phyloP scores from a whole-genome alignment of 2,329 filamentous ascomycete genomes.

The Bipolaris cookei region DNA sequence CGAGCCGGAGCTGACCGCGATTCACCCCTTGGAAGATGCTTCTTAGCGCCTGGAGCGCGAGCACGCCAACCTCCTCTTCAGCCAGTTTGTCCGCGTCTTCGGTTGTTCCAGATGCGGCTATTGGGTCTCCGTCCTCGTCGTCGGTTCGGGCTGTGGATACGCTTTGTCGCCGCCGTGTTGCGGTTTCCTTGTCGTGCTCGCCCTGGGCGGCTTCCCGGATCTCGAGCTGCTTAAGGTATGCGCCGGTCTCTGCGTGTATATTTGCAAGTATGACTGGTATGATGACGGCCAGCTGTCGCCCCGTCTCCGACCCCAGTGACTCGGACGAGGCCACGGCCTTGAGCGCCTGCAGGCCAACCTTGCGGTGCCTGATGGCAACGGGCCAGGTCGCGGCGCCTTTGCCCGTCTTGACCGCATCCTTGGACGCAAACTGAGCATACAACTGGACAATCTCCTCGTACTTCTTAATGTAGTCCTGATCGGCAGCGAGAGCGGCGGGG shows the following conservation, averaged over 20 bases:
- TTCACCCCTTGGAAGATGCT: constrained; percentile 85
- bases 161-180: constrained; percentile 74
- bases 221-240: constrained; percentile 72
- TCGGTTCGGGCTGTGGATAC: constrained; percentile 76
- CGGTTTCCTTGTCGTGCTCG: constrained; percentile 69
- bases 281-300: constrained; percentile 76
- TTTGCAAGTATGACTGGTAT: constrained; percentile 88
- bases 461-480: constrained; percentile 80
- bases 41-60: constrained; percentile 85
- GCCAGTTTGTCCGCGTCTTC: constrained; percentile 88
- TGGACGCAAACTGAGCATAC: constrained; percentile 81
- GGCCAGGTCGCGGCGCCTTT: constrained; percentile 67
- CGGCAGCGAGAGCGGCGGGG: constrained; percentile 80
- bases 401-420: constrained; percentile 54
- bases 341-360: constrained; percentile 69
- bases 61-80: constrained; percentile 83
- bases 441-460: constrained; percentile 81
- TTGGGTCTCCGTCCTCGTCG: constrained; percentile 68
- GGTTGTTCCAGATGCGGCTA: constrained; percentile 77
- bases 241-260: constrained; percentile 75
- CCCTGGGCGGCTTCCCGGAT: constrained; percentile 72
- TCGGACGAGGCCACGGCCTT: constrained; percentile 82
- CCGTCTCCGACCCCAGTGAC: constrained; percentile 74
- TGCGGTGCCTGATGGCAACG: constrained; percentile 69
- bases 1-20: constrained; percentile 77